Conservation (phyloP, 1,284 basidiomycete species). For the Ceratobasidium sp. region DNA sequence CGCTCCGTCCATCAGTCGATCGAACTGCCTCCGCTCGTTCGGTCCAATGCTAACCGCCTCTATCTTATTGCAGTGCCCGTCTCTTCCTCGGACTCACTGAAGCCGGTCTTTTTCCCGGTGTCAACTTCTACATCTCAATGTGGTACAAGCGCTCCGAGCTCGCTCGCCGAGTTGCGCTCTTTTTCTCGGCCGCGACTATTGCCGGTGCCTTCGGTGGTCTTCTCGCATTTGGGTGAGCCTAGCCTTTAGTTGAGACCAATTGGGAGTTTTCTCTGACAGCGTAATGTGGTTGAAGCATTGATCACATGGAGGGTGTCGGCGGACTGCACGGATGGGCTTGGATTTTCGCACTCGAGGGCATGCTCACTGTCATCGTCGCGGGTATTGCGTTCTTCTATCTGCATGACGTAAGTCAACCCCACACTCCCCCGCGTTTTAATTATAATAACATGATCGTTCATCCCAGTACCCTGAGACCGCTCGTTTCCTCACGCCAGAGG, state of each 20-base stretch:
- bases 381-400: constrained; percentile 47
- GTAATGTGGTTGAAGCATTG: constrained; percentile 25
- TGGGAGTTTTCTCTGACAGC: not conserved
- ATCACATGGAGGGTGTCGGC: constrained; percentile 46
- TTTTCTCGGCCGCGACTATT: constrained; percentile 62
- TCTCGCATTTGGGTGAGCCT: constrained; percentile 42
- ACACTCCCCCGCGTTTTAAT: not conserved
- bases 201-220: constrained; percentile 56
- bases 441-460: not conserved
- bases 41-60: not conserved
- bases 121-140: constrained; percentile 59
- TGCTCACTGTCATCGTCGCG: constrained; percentile 48
- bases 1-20: not conserved
- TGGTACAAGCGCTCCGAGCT: constrained; percentile 57
- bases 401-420: constrained; percentile 43
- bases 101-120: constrained; percentile 58
- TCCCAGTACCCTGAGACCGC: constrained; percentile 44
- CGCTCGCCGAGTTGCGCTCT: constrained; percentile 59
- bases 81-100: constrained; percentile 50
- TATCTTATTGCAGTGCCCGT: constrained; percentile 25
- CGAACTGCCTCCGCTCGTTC: not conserved
- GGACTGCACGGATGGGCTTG: constrained; percentile 48
- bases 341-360: constrained; percentile 49
- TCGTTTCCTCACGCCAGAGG: constrained; percentile 46
- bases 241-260: not conserved